These are phyloP conservation scores for Inga laurina DNA, from an alignment of 306 rosid species.

Conservation along the genomic window DNA sequence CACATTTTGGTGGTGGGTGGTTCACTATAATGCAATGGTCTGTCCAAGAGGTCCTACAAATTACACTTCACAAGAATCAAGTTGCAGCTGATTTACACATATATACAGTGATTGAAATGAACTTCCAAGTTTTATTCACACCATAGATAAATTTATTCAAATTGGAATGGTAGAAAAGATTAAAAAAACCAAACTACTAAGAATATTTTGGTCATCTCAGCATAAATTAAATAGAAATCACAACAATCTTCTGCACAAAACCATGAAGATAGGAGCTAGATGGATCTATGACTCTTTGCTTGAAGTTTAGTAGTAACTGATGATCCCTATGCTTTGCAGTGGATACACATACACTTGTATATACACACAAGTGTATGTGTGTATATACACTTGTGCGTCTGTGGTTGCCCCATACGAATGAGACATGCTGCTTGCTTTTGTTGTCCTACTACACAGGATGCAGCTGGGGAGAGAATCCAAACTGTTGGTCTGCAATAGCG, in stretches of 20 bases:
- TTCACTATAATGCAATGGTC: slow-evolving; percentile 16
- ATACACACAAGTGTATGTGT: not conserved
- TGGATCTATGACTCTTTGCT: not conserved
- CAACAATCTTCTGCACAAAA: slow-evolving; percentile 2
- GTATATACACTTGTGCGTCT: not conserved
- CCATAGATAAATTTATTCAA: not conserved
- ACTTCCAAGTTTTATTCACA: not conserved
- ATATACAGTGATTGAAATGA: not conserved
- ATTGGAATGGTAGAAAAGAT: not conserved
- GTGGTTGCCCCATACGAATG: not conserved
- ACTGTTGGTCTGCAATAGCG: not conserved
- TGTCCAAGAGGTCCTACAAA: not conserved
- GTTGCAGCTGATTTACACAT: not conserved
- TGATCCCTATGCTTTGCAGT: not conserved
- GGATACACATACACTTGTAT: too few relatives aligned
- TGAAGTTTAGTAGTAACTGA: not conserved
- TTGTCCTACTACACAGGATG: not conserved
- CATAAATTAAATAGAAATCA: not conserved
- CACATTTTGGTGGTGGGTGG: not conserved
- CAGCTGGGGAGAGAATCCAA: not conserved
- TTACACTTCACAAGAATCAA: not conserved
- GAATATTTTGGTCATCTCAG: not conserved
- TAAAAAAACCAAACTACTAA: not conserved
- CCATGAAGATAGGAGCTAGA: slow-evolving; percentile 14
- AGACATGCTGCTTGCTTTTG: not conserved